Evolutionary conservation across 2,329 filamentous ascomycete species (phyloP), one percentile per base, ranked within the genome.

Genomic region (Cercospora sp.): DNA sequence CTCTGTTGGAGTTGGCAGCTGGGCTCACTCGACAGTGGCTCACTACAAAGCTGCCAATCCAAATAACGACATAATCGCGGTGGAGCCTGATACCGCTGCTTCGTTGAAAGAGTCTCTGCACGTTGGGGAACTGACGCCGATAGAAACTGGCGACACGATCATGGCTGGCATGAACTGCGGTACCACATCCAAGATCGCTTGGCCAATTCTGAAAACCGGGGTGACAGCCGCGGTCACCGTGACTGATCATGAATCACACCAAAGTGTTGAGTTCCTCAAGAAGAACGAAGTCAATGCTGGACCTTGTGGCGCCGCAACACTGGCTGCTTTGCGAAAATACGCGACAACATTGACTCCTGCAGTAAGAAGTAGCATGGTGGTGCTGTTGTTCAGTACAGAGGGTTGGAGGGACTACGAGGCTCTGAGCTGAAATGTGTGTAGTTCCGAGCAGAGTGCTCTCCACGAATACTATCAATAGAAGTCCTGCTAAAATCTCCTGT

Each of bases 131-230:
- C 78, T 84, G 3, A 82, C 81, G 0, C 77, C 84, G 0, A 82
- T 90, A 1, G 67, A 77, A 7, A 91, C 89, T 0, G 81, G 80
- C 0, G 79, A 85, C 2, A 92, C 89, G 0, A 91, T 91, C 72
- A 93, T 93, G 90, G 84, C 85, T 45, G 91, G 90, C 0, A 86
- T 93, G 81, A 88, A 91, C 71, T 93, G 90, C 69, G 90, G 90
- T 0, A 91, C 88, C 0, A 83, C 91, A 0, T 91, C 90, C 0
- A 81, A 81, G 0, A 87, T 85, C 0, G 88, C 90, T 0, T 94
- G 90, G 89, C 82, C 87, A 0, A 75, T 87, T 0, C 76, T 94
- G 3, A 78, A 81, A 7, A 75, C 80, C 0, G 86, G 88, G 0
- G 83, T 92, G 0, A 87, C 91, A 78, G 86, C 84, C 0, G 86